Base-by-base conservation (phyloP, 495 filamentous ascomycete genomes). In the Neurospora tetrasperma region DNA sequence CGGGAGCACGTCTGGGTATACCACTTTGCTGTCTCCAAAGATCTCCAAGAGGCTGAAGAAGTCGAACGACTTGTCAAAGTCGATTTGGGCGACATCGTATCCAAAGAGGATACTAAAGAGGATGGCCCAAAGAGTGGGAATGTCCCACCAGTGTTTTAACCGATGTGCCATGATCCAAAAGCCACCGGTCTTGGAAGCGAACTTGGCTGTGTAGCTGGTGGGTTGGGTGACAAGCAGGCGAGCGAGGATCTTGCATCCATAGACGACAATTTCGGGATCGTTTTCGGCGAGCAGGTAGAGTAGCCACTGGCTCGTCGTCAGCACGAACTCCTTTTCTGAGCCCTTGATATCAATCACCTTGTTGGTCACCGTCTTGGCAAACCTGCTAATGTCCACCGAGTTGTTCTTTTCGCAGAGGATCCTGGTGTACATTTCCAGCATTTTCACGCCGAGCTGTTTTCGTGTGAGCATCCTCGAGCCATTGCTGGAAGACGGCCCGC, bases 281-380 rank as follows among this genome's bases (percentile, higher is more conserved):
- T 92, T 89, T 77, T 97, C 94, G 39, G 92, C 93, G 69, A 98
- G 88, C 39, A 99, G 89, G 82, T 97, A 96, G 27, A 99, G 85
- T 72, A 98, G 88, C 96, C 96, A 98, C 93, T 97, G 76, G 43
- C 73, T 70, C 72, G 75, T 77, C 71, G 79, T 88, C 80, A 88
- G 84, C 76, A 81, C 75, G 69, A 74, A 77, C 69, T 75, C 70
- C 35, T 73, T 43, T 71, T 44, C 70, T 70, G 70, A 75, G 69
- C 69, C 74, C 71, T 73, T 72, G 31, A 70, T 54, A 70, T 74
- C 71, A 83, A 88, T 78, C 85, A 96, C 94, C 89, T 97, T 98
- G 75, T 95, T 97, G 39, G 96, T 98, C 4, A 98, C 95, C 2
- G 94, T 96, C 82, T 90, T 93, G 18, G 95, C 93, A 83, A 99